A percentile compares a stretch with the other conserved stretches of the same genome.
Conservation (phyloP, 2,329 filamentous ascomycete genomes). For the Scleromitrula shiraiana region DNA sequence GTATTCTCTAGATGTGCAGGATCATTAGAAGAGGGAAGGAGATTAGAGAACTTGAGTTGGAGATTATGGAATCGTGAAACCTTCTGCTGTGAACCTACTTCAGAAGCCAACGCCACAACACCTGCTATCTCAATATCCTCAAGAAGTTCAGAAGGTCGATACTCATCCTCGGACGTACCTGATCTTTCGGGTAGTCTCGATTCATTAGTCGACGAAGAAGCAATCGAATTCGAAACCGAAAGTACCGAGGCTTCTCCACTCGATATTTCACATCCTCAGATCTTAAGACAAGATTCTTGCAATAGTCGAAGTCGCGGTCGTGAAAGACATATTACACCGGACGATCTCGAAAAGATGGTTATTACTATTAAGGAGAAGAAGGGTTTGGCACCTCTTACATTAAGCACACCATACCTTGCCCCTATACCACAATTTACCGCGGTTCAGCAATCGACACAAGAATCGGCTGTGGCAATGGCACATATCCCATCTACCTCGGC, state of each 20-base stretch:
- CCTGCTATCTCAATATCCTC: slow-evolving; percentile 32
- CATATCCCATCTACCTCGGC: slow-evolving; percentile 21
- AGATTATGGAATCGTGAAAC: slow-evolving; percentile 90
- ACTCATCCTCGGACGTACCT: slow-evolving; percentile 55
- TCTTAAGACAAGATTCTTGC: slow-evolving; percentile 63
- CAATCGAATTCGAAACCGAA: slow-evolving; percentile 43
- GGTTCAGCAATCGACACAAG: slow-evolving; percentile 43
- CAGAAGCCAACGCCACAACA: slow-evolving; percentile 40
- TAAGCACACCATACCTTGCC: slow-evolving; percentile 28
- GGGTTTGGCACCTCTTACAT: slow-evolving; percentile 50
- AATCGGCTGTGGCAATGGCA: slow-evolving; percentile 25
- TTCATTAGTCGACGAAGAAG: slow-evolving; percentile 62
- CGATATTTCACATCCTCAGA: slow-evolving; percentile 53
- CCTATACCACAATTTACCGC: slow-evolving; percentile 26
- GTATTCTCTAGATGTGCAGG: slow-evolving; percentile 93
- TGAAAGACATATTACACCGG: slow-evolving; percentile 86
- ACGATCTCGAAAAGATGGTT: slow-evolving; percentile 90
- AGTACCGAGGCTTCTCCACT: slow-evolving; percentile 43
- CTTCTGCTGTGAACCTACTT: slow-evolving; percentile 69
- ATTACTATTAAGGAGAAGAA: slow-evolving; percentile 82
- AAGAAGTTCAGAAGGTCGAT: slow-evolving; percentile 26
- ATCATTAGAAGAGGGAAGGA: slow-evolving; percentile 84
- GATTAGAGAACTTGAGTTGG: slow-evolving; percentile 94
- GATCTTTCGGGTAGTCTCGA: slow-evolving; percentile 72
- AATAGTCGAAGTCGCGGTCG: slow-evolving; percentile 63